Evolutionary conservation across 768 basidiomycete genomes (phyloP).

Genomic region (Ramaria sp.): DNA sequence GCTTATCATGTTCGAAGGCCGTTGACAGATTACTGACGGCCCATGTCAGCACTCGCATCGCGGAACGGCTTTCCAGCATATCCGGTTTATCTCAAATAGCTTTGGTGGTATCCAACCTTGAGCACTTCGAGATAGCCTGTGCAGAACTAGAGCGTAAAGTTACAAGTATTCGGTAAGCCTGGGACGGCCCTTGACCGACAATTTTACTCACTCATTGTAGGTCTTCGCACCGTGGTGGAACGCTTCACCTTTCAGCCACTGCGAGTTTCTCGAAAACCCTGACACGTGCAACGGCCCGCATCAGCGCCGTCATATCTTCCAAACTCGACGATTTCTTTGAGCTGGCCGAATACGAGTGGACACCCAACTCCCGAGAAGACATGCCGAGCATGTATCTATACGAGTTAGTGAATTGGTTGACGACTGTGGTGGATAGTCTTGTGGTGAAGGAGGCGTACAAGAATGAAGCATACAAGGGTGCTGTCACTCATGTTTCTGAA

Average conservation of each 20-base stretch:
- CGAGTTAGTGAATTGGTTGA: constrained; percentile 93
- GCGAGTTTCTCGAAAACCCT: constrained; percentile 62
- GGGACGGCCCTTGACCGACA: neutral
- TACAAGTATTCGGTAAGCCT: constrained; percentile 62
- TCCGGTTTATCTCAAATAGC: constrained; percentile 83
- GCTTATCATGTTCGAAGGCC: constrained; percentile 39
- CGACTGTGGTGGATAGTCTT: constrained; percentile 87
- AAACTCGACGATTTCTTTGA: constrained; percentile 97
- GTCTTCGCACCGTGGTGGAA: constrained; percentile 74
- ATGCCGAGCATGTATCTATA: constrained; percentile 90
- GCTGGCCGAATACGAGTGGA: constrained; percentile 92
- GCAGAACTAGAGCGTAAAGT: constrained; percentile 76
- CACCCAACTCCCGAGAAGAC: constrained; percentile 54
- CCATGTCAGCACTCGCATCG: constrained; percentile 68
- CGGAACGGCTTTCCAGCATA: constrained; percentile 59
- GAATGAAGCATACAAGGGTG: constrained; percentile 81
- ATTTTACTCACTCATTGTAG: constrained; percentile 27
- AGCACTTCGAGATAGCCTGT: constrained; percentile 83
- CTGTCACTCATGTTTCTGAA: constrained; percentile 79
- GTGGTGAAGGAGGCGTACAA: constrained; percentile 78
- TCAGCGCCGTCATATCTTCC: constrained; percentile 73
- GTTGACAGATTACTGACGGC: constrained; percentile 73
- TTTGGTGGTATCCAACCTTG: constrained; percentile 86
- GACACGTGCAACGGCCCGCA: constrained; percentile 57
- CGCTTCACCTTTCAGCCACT: constrained; percentile 53